Conservation (phyloP, 2,329 filamentous ascomycete genomes). For the Cladosporium austrohemisphaericum region DNA sequence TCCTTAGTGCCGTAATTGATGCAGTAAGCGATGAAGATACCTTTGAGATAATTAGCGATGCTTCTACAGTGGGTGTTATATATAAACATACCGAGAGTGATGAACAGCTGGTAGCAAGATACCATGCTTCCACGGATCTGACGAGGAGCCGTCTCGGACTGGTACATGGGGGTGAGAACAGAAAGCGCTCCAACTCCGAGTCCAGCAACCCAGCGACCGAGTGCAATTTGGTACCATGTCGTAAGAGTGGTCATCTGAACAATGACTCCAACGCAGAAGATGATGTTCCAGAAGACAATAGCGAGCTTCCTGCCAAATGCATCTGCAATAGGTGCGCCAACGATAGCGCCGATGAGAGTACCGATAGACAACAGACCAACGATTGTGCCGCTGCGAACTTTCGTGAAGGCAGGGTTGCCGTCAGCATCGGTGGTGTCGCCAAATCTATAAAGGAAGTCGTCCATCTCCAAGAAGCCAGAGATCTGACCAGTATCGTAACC, state of each 20-base stretch:
- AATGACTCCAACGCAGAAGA: constrained; percentile 61
- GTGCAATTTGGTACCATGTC: constrained; percentile 62
- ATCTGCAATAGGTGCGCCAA: constrained; percentile 60
- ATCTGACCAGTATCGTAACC: constrained; percentile 57
- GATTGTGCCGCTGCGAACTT: constrained; percentile 60
- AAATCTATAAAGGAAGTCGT: constrained; percentile 55
- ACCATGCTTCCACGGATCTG: constrained; percentile 63
- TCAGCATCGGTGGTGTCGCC: constrained; percentile 33
- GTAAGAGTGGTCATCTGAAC: constrained; percentile 58
- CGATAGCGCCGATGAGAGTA: constrained; percentile 55
- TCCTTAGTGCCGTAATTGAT: constrained; percentile 60
- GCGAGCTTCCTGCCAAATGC: constrained; percentile 57
- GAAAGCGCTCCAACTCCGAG: constrained; percentile 62
- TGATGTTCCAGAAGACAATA: constrained; percentile 60
- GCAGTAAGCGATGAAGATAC: constrained; percentile 51
- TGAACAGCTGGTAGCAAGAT: constrained; percentile 64
- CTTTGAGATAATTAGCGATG: no score
- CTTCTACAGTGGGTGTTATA: no score
- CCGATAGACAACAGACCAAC: constrained; percentile 58
- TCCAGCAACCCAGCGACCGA: constrained; percentile 64
- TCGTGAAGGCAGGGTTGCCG: constrained; percentile 45
- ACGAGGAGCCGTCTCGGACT: constrained; percentile 62
- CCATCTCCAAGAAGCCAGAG: constrained; percentile 60
- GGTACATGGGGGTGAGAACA: constrained; percentile 65
- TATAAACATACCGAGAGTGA: constrained; percentile 65